Percentiles rank a stretch among this genome's conserved stretches.
phyloP scores from a whole-genome alignment of 805 yeast species.

The Candida pini region DNA sequence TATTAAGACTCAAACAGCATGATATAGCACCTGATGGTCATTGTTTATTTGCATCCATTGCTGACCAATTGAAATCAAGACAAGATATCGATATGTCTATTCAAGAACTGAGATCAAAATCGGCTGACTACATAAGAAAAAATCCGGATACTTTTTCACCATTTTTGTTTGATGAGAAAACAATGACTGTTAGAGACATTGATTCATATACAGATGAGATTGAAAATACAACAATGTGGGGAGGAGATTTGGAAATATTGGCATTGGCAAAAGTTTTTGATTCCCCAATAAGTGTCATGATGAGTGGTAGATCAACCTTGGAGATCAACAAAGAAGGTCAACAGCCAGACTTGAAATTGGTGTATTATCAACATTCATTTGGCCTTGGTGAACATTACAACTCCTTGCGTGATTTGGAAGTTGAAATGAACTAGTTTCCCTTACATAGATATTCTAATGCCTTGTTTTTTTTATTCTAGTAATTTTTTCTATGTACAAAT shows the following conservation, averaged over 20 bases:
- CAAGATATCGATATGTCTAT: conserved; percentile 37
- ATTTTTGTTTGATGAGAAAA: conserved; percentile 74
- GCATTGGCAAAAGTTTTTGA: conserved; percentile 71
- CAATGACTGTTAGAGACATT: conserved; percentile 57
- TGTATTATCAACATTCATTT: conserved; percentile 77
- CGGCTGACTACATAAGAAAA: conserved; percentile 60
- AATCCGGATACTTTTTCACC: conserved; percentile 74
- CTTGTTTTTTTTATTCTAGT: background rate
- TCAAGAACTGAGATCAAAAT: conserved; percentile 52
- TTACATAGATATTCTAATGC: background rate
- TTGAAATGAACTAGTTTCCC: conserved; percentile 1
- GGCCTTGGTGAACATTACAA: conserved; percentile 96
- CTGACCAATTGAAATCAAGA: conserved; percentile 65
- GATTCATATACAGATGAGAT: conserved; percentile 64
- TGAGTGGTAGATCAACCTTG: conserved; percentile 70
- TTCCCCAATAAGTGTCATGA: conserved; percentile 69
- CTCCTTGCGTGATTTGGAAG: conserved; percentile 40
- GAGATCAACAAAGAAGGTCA: conserved; percentile 54
- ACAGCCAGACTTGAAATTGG: conserved; percentile 57
- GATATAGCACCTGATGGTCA: conserved; percentile 92
- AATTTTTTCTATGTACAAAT: conserved; percentile 1
- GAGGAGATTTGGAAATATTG: conserved; percentile 87
- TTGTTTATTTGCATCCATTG: conserved; percentile 81
- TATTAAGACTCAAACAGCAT: conserved; percentile 44
- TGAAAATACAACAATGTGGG: conserved; percentile 86